phyloP scores from a whole-genome alignment of 1,284 basidiomycete species.

The Rhodotorula glutinis region DNA sequence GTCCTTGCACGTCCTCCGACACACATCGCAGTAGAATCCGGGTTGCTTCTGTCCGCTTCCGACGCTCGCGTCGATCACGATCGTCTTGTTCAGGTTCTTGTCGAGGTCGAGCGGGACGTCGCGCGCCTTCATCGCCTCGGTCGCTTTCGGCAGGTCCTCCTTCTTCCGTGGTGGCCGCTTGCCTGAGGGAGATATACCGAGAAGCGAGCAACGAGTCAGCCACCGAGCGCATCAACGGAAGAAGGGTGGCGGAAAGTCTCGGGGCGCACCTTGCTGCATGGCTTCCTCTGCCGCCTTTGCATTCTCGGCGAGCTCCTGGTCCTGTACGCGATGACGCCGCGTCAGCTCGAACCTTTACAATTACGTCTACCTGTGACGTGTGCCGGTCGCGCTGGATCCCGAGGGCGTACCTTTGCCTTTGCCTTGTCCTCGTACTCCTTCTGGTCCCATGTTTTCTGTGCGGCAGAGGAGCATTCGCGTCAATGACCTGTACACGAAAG shows the following conservation, averaged over 20 bases:
- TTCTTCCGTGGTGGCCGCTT: conserved; percentile 46
- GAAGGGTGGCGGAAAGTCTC: not conserved
- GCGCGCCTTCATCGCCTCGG: conserved; percentile 79
- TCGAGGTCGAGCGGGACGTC: conserved; percentile 77
- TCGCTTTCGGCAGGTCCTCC: conserved; percentile 77
- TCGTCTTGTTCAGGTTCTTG: conserved; percentile 86
- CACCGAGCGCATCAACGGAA: not conserved
- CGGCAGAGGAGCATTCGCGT: not conserved
- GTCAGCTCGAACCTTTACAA: no score
- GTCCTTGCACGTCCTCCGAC: conserved; percentile 88
- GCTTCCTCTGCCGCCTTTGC: conserved; percentile 38
- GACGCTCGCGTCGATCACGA: conserved; percentile 79
- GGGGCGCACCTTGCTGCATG: conserved; percentile 33
- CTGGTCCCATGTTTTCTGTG: conserved; percentile 43
- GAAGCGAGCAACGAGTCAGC: not conserved
- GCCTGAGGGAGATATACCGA: conserved; percentile 1
- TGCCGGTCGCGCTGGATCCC: no score
- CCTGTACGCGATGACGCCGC: conserved; percentile 27
- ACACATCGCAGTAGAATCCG: conserved; percentile 87
- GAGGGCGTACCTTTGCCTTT: conserved; percentile 37
- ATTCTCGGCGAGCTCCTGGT: conserved; percentile 38
- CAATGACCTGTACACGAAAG: not conserved
- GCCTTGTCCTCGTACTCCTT: conserved; percentile 44
- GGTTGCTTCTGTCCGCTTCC: conserved; percentile 75
- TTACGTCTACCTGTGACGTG: no score